Evolutionary conservation across 225 moss, liverwort and hornwort genomes (phyloP), one percentile per base, ranked within the genome.

Genomic region (Physcomitrium patens): DNA sequence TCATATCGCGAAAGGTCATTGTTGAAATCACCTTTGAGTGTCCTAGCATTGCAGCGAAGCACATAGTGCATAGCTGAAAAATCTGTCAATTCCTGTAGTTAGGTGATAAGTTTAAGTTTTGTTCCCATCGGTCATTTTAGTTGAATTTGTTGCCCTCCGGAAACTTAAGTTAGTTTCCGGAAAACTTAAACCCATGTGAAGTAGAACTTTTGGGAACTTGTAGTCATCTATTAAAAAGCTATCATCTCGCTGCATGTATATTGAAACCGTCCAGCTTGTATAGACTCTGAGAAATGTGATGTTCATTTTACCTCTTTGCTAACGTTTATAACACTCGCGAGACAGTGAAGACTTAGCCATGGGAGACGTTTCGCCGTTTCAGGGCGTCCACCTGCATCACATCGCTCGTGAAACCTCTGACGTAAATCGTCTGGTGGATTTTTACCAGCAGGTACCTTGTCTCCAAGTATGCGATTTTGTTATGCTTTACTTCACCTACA

Each of bases 341-440:
- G 63, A 4, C 65, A 69, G 64, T 10, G 49, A 78, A 65, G 63
- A 77, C 46, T 12, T 46, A 13, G 68, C n/a, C 17, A 87, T 87
- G 87, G 87, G 82, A 18, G 60, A 72, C 15, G 63, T 43, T 28
- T 69, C 83, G 57, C 79, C 86, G 42, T 95, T 93, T 77, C 80
- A 86, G 59, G 96, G 91, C 17, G 90, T 91, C 62, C 78, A 82
- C 61, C 46, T 96, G 79, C 89, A 93, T 56, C 96, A 96, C 48
- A 22, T 96, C 13, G 96, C 96, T 72, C 89, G 92, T n/a, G 96
- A 96, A 78, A 96, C 93, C 3, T 70, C 87, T n/a, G 85, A 93
- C 52, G 89, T 92, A 10, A 67, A 86, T 70, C 81, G 79, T 28
- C 80, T 90, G 72, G 93, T 83, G 67, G 85, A 87, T 48, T 96